Evolutionary conservation across 495 filamentous ascomycete species (phyloP).

Genomic region (Xylaria cubensis): DNA sequence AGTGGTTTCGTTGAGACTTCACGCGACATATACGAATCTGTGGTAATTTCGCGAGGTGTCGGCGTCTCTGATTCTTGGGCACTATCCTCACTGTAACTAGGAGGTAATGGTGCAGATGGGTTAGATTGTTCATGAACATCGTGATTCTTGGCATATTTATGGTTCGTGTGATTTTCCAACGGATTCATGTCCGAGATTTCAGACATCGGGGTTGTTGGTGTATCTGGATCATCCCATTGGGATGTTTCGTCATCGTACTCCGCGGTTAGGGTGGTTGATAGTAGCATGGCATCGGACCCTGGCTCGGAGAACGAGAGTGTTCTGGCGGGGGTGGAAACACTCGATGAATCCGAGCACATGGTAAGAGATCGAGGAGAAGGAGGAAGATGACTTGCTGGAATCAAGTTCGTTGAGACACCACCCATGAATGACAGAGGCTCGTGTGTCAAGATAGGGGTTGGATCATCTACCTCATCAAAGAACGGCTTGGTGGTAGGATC

Average conservation of each 20-base stretch:
- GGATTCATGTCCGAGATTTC: conserved; percentile 41
- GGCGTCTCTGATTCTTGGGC: conserved; percentile 45
- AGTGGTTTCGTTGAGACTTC: conserved; percentile 16
- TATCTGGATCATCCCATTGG: conserved; percentile 41
- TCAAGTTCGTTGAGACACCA: conserved; percentile 17
- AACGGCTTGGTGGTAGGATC: conserved; percentile 41
- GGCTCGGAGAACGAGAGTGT: conserved; percentile 54
- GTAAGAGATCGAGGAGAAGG: conserved; percentile 57
- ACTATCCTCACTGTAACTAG: conserved; percentile 22
- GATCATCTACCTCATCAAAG: conserved; percentile 46
- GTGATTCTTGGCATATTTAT: conserved; percentile 21
- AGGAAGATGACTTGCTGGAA: conserved; percentile 43
- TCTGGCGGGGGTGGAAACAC: conserved; percentile 48
- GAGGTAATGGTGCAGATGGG: conserved; percentile 13
- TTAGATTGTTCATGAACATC: conserved; percentile 28
- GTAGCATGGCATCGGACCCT: conserved; percentile 44
- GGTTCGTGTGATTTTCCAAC: conserved; percentile 30
- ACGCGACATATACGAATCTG: conserved; percentile 40
- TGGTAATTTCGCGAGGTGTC: conserved; percentile 45
- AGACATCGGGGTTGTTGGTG: conserved; percentile 45
- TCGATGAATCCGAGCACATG: conserved; percentile 53
- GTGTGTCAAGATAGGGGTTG: conserved; percentile 46
- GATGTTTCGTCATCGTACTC: conserved; percentile 45
- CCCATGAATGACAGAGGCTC: conserved; percentile 49
- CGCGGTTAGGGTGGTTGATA: conserved; percentile 32